Evolutionary conservation across 2,329 filamentous ascomycete genomes (phyloP).

Genomic region (Exophiala bonariae): DNA sequence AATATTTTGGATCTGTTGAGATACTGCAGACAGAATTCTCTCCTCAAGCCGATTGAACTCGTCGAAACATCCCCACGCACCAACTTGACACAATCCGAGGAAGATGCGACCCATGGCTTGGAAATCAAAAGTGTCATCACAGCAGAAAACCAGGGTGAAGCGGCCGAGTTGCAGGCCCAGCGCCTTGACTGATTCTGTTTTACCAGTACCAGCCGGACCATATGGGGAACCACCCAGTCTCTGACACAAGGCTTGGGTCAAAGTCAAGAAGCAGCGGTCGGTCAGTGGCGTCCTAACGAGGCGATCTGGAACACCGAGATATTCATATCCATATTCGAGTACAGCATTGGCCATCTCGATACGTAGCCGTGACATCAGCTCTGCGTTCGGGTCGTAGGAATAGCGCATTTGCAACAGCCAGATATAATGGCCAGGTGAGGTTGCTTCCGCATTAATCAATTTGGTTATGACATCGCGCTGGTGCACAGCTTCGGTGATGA

Average conservation of each 20-base stretch:
- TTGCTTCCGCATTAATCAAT: conserved; percentile 73
- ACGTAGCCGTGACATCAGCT: conserved; percentile 76
- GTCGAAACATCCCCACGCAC: conserved; percentile 99
- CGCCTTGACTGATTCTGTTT: conserved; percentile 98
- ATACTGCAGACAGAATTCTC: conserved; percentile 94
- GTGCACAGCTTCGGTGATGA: conserved; percentile 98
- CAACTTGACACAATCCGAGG: conserved; percentile 97
- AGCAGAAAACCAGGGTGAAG: conserved; percentile 98
- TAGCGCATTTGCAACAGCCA: conserved; percentile 99
- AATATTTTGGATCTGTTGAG: conserved; percentile 99
- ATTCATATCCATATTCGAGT: conserved; percentile 96
- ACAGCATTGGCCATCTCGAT: conserved; percentile 97
- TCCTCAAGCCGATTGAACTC: conserved; percentile 99
- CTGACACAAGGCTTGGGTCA: conserved; percentile 94
- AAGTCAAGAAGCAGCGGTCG: conserved; percentile 95
- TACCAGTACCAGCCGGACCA: conserved; percentile 94
- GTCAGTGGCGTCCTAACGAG: conserved; percentile 96
- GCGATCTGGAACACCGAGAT: conserved; percentile 91
- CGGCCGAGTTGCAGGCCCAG: conserved; percentile 93
- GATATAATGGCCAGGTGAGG: conserved; percentile 74
- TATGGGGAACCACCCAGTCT: conserved; percentile 95
- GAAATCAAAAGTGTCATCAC: conserved; percentile 99
- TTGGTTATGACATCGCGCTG: conserved; percentile 92
- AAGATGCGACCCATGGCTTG: conserved; percentile 99
- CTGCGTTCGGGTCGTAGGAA: conserved; percentile 78